These are phyloP conservation scores for Sclerotinia borealis DNA, from an alignment of 2,329 filamentous ascomycete species.

Conservation along the genomic window DNA sequence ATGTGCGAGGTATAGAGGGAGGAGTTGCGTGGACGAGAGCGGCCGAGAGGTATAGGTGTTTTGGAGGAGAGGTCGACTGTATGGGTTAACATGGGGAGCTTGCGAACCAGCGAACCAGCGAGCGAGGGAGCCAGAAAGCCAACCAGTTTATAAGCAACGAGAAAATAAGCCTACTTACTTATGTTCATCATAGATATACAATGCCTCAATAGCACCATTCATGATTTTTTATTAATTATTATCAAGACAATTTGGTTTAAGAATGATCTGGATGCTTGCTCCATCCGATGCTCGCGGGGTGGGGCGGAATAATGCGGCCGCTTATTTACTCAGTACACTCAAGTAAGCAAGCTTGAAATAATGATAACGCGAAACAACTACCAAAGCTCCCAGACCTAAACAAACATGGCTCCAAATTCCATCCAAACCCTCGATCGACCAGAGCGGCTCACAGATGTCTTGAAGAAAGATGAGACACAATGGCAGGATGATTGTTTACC, in stretches of 20 bases:
- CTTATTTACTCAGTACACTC: not conserved
- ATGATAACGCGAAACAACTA: not conserved
- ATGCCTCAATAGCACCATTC: constrained; percentile 84
- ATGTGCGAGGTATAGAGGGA: constrained; percentile 83
- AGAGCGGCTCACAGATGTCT: constrained; percentile 25
- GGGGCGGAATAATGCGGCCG: constrained; percentile 17
- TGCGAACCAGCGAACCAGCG: not conserved
- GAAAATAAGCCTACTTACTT: constrained; percentile 70
- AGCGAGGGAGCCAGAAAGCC: not conserved
- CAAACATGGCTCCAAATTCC: not conserved
- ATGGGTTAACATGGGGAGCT: not conserved
- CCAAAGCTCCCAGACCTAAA: not conserved
- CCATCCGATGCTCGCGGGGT: constrained; percentile 5
- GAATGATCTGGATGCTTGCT: not conserved
- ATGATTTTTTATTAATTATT: constrained; percentile 43
- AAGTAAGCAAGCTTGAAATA: not conserved
- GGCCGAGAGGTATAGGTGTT: constrained; percentile 83
- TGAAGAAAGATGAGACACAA: constrained; percentile 23
- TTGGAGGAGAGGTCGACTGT: constrained; percentile 75
- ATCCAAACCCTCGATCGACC: constrained; percentile 19
- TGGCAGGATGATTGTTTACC: constrained; percentile 36
- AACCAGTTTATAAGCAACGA: too few species aligned
- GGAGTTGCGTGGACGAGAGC: constrained; percentile 66
- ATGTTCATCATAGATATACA: constrained; percentile 96
- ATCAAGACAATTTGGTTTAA: constrained; percentile 16